Conservation (phyloP, 257 asterid genomes). For the Paulownia fortunei region DNA sequence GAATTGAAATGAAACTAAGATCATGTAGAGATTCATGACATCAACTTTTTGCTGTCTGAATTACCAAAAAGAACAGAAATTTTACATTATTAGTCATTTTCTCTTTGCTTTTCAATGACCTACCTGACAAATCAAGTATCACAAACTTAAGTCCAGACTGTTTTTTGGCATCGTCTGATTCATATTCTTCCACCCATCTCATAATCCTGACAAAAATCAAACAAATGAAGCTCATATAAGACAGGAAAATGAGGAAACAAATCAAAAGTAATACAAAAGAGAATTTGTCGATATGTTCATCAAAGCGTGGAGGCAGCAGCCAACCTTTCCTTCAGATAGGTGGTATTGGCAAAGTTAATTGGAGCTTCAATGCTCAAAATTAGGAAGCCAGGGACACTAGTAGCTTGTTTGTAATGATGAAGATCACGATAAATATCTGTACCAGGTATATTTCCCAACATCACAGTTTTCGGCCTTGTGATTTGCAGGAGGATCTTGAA, state of each 20-base stretch:
- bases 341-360: slow-evolving; percentile 72
- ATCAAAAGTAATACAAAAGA: not conserved
- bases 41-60: too few relatives aligned
- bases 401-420: slow-evolving; percentile 68
- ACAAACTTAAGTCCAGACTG: slow-evolving; percentile 46
- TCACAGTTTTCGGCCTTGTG: slow-evolving; percentile 74
- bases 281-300: too few relatives aligned
- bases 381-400: slow-evolving; percentile 57
- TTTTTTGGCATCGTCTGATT: slow-evolving; percentile 45
- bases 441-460: slow-evolving; percentile 70
- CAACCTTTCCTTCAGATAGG: slow-evolving; percentile 77
- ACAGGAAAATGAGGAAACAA: not conserved
- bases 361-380: slow-evolving; percentile 76
- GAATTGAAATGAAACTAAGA: too few relatives aligned
- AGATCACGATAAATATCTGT: slow-evolving; percentile 63
- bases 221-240: not conserved
- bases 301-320: slow-evolving; percentile 13
- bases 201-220: slow-evolving; percentile 49
- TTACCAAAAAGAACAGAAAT: too few relatives aligned
- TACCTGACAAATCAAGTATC: slow-evolving; percentile 69
- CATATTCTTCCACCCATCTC: slow-evolving; percentile 72
- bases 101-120: slow-evolving; percentile 21
- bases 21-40: too few relatives aligned
- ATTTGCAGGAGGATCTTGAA: slow-evolving; percentile 68
- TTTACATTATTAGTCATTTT: not conserved